These are phyloP conservation scores for Camellia sinensis DNA, from an alignment of 148 eudicot species.

Conservation along the genomic window DNA sequence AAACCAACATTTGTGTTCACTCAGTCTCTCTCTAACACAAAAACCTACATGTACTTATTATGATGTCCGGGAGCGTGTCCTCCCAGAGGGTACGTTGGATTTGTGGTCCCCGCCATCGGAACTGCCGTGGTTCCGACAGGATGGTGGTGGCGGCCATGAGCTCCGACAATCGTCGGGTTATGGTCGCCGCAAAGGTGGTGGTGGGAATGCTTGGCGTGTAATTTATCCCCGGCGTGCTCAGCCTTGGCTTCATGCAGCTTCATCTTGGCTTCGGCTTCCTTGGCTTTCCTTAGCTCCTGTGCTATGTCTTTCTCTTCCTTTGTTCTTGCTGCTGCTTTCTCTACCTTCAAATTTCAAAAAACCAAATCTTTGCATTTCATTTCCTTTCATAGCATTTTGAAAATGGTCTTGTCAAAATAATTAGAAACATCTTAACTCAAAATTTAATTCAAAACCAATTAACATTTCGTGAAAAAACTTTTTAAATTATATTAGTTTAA, in stretches of 20 bases:
- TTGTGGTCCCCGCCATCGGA: too few relatives aligned
- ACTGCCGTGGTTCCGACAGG: conserved; percentile 10
- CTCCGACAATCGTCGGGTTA: neutral
- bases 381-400: too few relatives aligned
- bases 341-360: conserved; percentile 25
- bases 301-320: conserved; percentile 57
- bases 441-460: too few relatives aligned
- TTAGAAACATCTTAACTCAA: too few relatives aligned
- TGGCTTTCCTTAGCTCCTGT: conserved; percentile 50
- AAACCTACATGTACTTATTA: too few relatives aligned
- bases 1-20: too few relatives aligned
- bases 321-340: conserved; percentile 53
- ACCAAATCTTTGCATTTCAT: neutral
- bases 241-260: conserved; percentile 57
- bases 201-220: conserved; percentile 19
- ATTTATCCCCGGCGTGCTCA: conserved; percentile 50
- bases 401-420: too few relatives aligned
- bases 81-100: too few relatives aligned
- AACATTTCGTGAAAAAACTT: too few relatives aligned
- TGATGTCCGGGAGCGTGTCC: too few relatives aligned
- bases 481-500: too few relatives aligned
- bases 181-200: conserved; percentile 7
- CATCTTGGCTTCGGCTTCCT: conserved; percentile 78
- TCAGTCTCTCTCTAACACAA: too few relatives aligned
- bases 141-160: conserved; percentile 14